Percentiles rank a stretch among this genome's conserved stretches.
Evolutionary conservation across 768 basidiomycete species (phyloP).

Genomic region (Boletus coccyginus): DNA sequence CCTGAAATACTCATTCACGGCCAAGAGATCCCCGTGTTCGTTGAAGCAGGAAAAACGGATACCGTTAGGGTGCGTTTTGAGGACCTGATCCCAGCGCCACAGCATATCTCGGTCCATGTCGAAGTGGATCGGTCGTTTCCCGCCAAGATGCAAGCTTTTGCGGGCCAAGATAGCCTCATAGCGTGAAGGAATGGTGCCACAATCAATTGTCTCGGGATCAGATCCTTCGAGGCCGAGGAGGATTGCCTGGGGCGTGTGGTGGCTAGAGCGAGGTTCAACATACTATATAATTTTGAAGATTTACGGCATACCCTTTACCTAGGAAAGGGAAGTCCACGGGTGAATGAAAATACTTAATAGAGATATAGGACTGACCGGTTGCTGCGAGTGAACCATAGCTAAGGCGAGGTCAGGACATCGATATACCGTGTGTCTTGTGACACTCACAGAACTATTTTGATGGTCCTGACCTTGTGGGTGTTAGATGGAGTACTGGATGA

Average conservation of each 20-base stretch:
- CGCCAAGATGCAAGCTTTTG: conserved; percentile 68
- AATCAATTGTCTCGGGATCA: conserved; percentile 92
- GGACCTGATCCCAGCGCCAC: conserved; percentile 88
- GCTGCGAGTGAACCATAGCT: conserved; percentile 94
- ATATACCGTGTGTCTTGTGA: neutral
- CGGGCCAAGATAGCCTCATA: conserved; percentile 66
- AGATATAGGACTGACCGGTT: conserved; percentile 53
- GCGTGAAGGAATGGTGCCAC: conserved; percentile 75
- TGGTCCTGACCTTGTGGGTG: conserved; percentile 54
- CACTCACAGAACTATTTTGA: conserved; percentile 82
- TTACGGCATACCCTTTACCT: conserved; percentile 70
- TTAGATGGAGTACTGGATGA: neutral
- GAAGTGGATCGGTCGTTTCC: conserved; percentile 73
- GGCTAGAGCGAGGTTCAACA: conserved; percentile 40
- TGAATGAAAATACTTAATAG: neutral
- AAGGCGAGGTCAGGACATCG: neutral
- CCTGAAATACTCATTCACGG: conserved; percentile 94
- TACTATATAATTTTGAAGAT: neutral
- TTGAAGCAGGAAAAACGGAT: conserved; percentile 90
- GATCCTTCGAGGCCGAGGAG: conserved; percentile 83
- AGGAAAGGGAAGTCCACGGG: conserved; percentile 2
- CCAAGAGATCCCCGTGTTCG: conserved; percentile 78
- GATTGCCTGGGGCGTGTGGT: conserved; percentile 86
- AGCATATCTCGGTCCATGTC: conserved; percentile 92
- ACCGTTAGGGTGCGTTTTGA: conserved; percentile 88